Percentiles rank a stretch among this genome's conserved stretches.
These are phyloP conservation scores for Tylopilus subfusipes DNA, from an alignment of 768 basidiomycete species.

Conservation along the genomic window DNA sequence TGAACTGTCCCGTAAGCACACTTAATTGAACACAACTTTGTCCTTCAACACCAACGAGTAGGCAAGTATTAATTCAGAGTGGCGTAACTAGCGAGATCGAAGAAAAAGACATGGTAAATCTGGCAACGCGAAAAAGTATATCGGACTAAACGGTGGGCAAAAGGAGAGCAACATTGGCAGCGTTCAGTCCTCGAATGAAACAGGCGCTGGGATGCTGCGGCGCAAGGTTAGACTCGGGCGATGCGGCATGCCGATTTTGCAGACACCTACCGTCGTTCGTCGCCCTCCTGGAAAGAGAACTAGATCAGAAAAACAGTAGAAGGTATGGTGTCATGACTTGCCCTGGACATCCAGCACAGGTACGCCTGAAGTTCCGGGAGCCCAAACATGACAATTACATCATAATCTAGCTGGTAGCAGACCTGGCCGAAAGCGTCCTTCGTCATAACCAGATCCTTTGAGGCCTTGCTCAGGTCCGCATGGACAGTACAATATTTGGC, in stretches of 20 bases:
- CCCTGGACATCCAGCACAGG: constrained; percentile 8
- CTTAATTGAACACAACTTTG: too few relatives aligned
- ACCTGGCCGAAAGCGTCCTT: background rate
- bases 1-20: too few relatives aligned
- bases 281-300: background rate
- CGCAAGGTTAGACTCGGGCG: too few relatives aligned
- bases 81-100: too few relatives aligned
- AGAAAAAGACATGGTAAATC: too few relatives aligned
- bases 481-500: constrained; percentile 4
- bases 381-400: constrained; percentile 8
- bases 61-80: too few relatives aligned
- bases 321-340: background rate
- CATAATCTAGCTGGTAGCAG: constrained; percentile 12
- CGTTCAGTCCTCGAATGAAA: background rate
- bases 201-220: too few relatives aligned
- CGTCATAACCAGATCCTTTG: background rate
- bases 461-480: background rate
- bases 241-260: too few relatives aligned
- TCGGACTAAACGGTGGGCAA: too few relatives aligned
- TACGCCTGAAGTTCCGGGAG: constrained; percentile 8
- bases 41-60: too few relatives aligned
- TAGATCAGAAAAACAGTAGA: background rate
- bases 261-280: constrained; percentile 1
- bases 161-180: too few relatives aligned
- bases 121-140: too few relatives aligned